Evolutionary conservation across 1,139 yeast genomes (phyloP), one percentile per base, ranked within the genome.

Genomic region (Blastobotrys petasosporus): DNA sequence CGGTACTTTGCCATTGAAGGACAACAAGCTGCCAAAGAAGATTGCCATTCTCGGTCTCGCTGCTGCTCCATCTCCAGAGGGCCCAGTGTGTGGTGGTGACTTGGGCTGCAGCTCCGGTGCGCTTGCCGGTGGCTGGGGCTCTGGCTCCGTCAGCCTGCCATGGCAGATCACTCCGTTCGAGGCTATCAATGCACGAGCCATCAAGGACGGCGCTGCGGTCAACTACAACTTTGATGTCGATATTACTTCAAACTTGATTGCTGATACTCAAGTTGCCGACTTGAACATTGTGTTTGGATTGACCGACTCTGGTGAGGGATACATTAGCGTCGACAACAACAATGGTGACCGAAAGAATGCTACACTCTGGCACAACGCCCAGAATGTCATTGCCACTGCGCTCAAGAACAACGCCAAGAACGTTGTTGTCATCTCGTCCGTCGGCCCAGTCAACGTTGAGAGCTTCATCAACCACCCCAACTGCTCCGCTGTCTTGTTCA

Each of bases 291-390:
- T 79, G 1, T 68, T 79, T 49, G 83, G 75, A 0, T 66, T 67
- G 41, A 37, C 53, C 25, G 48, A 50, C 17, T 74, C 82, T 8
- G 85, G 84, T 12, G 85, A 79, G 62, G 82, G 82, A 0, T 77
- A 71, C 55, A 67, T 76, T 41, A 72, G 69, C 51, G 79, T 78
- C 32, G 84, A 79, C 54, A 75, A 73, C 16, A 79, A 79, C 46
- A 41, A 48, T 30, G 84, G 84, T n/a, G 85, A 79, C 57, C 61
- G 84, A 32, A 70, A 72, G 54, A 77, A 79, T 56, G 60, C 71
- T 13, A 69, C 81, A 0, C 61, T 79, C 44, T 79, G 84, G 84
- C 76, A 77, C 52, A 76, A 77, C 53, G 82, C 81, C 2, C 84
- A 79, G 52, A 72, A 70, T 40, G 65, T 78, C 48, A 79, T 80